Conservation (phyloP, 2,329 filamentous ascomycete species). For the Leptosphaerulina australis region DNA sequence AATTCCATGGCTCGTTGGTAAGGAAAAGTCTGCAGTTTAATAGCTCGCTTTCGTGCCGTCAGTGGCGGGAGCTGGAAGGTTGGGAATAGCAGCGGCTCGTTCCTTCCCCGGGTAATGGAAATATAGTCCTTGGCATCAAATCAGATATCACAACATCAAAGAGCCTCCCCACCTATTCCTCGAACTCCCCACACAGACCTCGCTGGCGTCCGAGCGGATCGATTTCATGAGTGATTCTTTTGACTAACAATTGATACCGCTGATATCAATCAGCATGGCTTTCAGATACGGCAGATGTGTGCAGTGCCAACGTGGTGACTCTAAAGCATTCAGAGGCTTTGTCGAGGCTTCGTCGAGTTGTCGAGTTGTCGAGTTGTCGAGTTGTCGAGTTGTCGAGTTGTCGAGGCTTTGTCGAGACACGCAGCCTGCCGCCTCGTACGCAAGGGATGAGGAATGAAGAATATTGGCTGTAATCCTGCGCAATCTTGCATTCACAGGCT, state of each 20-base stretch:
- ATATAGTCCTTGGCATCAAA: conserved; percentile 22
- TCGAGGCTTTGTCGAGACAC: no score
- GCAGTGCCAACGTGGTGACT: neutral
- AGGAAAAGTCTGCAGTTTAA: conserved; percentile 39
- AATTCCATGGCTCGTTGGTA: conserved; percentile 15
- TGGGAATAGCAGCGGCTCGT: conserved; percentile 31
- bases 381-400: no score
- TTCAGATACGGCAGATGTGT: conserved; percentile 1
- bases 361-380: no score
- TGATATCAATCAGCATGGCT: conserved; percentile 10
- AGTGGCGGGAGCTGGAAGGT: conserved; percentile 23
- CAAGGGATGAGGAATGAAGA: neutral
- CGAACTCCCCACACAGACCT: conserved; percentile 15
- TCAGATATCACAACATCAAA: conserved; percentile 1
- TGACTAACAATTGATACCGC: conserved; percentile 24
- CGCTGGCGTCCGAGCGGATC: conserved; percentile 21
- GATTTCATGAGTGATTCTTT: conserved; percentile 17
- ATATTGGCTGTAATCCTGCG: neutral
- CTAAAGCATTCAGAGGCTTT: neutral
- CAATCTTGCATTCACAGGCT: neutral
- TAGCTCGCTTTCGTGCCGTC: conserved; percentile 19
- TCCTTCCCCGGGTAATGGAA: conserved; percentile 30
- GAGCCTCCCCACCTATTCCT: conserved; percentile 4
- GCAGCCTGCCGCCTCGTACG: no score
- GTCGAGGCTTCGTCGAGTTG: no score